Percentiles rank a stretch among this genome's conserved stretches.
Evolutionary conservation across 192 early-diverging fungal species (phyloP).

Genomic region (Funneliformis geosporum): DNA sequence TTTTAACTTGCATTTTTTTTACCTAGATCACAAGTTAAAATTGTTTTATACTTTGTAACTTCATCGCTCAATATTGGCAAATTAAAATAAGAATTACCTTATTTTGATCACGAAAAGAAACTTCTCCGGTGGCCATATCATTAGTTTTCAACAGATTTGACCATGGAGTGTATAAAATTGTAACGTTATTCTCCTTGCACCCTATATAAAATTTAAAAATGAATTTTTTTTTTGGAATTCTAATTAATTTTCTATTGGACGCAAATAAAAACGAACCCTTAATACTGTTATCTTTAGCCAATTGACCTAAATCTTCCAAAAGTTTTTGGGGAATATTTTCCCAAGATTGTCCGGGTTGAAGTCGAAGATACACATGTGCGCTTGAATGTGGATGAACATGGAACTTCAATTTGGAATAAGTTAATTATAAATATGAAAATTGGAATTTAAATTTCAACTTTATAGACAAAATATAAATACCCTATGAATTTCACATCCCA

Average conservation of each 20-base stretch:
- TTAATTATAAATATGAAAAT: background rate
- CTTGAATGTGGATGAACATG: slow-evolving; percentile 97
- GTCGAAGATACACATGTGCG: slow-evolving; percentile 95
- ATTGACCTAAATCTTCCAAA: slow-evolving; percentile 85
- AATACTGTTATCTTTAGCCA: slow-evolving; percentile 97
- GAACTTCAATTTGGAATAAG: slow-evolving; percentile 58
- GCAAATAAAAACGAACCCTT: slow-evolving; percentile 57
- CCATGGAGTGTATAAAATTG: slow-evolving; percentile 93
- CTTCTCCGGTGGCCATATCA: slow-evolving; percentile 96
- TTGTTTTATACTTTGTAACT: background rate
- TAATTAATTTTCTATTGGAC: background rate
- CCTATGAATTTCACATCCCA: background rate
- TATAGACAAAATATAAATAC: background rate
- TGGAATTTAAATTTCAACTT: background rate
- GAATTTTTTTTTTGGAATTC: background rate
- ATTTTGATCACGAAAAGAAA: slow-evolving; percentile 82
- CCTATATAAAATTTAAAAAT: slow-evolving; percentile 43
- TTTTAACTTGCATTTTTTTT: slow-evolving; percentile 77
- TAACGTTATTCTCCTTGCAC: slow-evolving; percentile 90
- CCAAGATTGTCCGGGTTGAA: slow-evolving; percentile 73
- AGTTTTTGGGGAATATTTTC: slow-evolving; percentile 72
- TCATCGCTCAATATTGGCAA: background rate
- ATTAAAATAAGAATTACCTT: slow-evolving; percentile 35
- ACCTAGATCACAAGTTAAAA: slow-evolving; percentile 49
- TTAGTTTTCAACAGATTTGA: slow-evolving; percentile 87